Evolutionary conservation across 2,329 filamentous ascomycete genomes (phyloP), one percentile per base, ranked within the genome.

Genomic region (Cadophora gregata): DNA sequence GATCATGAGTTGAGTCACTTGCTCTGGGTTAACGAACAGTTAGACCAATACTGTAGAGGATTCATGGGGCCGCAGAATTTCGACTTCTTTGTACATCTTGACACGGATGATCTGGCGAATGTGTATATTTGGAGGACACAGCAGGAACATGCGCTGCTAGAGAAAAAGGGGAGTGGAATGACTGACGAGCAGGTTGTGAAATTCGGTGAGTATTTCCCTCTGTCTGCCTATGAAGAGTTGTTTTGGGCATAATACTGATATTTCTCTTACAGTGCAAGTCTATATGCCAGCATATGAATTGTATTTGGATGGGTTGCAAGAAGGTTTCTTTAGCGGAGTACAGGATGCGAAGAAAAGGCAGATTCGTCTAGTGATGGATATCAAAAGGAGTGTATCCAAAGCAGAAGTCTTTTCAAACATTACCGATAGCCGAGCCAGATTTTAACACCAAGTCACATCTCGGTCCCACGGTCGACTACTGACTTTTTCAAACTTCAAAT

Each of bases 31-130:
- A 47, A 63, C 25, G 29, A 25, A 24, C 31, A 29, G 16, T 24
- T 63, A 4, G 16, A 2, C 21, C 4, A n/a, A 9, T 63, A 63
- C 29, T 56, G 50, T 16, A 1, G 24, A 19, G 36, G 33, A 4
- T 63, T 63, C 50, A 63, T 63, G 61, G 61, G 61, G 5, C 61
- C 61, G 19, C 61, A 47, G 24, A 50, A 63, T 42, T 63, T 63
- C 10, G 61, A 63, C 19, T 27, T 25, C 24, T 47, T 63, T 7
- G 33, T 56, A 10, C 48, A 63, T 45, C 61, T 63, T n/a, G 61
- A 63, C 16, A 56, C 61, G 21, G 19, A 25, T 25, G 48, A 63
- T 29, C 21, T 63, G 50, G 31, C 38, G 14, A 56, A 63, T 53
- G 61, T 63, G n/a, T 63, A 63, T 63, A 42, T n/a, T 29, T 63